phyloP scores from a whole-genome alignment of 305 asterid species.

The Fraxinus nigra region DNA sequence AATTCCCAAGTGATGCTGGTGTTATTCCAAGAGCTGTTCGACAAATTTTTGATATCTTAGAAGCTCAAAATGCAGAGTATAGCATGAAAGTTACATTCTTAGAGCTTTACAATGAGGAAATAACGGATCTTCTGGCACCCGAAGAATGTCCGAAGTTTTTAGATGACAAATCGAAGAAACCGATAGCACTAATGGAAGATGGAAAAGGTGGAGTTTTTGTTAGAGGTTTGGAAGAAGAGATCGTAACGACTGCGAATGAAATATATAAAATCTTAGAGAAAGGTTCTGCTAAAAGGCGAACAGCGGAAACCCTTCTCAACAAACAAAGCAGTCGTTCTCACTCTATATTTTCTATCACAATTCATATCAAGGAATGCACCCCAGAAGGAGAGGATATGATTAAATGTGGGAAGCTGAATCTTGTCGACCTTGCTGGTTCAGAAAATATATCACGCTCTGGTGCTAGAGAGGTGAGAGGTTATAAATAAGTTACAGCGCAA shows the following conservation, averaged over 20 bases:
- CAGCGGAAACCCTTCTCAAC: constrained; percentile 50
- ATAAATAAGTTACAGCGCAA: not conserved
- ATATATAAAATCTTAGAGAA: constrained; percentile 39
- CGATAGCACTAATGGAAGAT: constrained; percentile 51
- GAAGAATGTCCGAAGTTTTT: constrained; percentile 44
- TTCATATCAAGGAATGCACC: constrained; percentile 39
- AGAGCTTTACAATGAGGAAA: constrained; percentile 78
- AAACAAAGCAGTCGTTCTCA: constrained; percentile 65
- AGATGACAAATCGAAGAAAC: constrained; percentile 58
- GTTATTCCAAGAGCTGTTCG: constrained; percentile 66
- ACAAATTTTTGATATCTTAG: constrained; percentile 34
- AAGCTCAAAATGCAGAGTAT: constrained; percentile 63
- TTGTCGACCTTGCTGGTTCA: constrained; percentile 86
- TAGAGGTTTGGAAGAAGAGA: constrained; percentile 51
- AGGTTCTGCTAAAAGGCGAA: constrained; percentile 47
- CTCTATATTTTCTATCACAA: constrained; percentile 62
- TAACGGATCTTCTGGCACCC: constrained; percentile 64
- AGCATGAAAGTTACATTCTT: constrained; percentile 66
- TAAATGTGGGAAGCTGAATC: constrained; percentile 75
- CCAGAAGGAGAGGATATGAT: constrained; percentile 77
- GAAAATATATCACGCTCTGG: constrained; percentile 80
- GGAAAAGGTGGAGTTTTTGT: constrained; percentile 55
- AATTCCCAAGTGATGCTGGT: constrained; percentile 64
- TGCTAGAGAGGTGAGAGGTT: constrained; percentile 58
- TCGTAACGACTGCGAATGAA: constrained; percentile 46